Evolutionary conservation across 2,329 filamentous ascomycete species (phyloP).

Genomic region (Colletotrichum sp.): DNA sequence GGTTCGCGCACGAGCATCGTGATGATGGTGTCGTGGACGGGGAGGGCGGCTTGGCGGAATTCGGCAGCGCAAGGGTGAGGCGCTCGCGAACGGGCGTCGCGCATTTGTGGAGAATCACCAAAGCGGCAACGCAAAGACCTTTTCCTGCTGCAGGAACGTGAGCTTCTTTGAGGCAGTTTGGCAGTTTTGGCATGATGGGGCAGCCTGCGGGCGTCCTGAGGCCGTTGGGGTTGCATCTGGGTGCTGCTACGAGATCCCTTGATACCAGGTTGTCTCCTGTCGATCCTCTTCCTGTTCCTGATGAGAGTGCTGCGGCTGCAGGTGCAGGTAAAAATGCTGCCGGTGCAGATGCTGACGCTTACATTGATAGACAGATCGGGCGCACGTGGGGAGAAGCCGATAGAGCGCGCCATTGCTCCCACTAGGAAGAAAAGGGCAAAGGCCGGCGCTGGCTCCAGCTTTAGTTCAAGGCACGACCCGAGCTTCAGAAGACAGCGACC

Average conservation of each 20-base stretch:
- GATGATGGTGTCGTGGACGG: background rate
- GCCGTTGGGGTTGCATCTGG: background rate
- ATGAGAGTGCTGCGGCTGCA: background rate
- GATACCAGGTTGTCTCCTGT: background rate
- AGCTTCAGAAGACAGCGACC: background rate
- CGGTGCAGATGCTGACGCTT: background rate
- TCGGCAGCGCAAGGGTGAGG: constrained; percentile 1
- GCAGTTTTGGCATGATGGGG: background rate
- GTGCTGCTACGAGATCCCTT: background rate
- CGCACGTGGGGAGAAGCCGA: background rate
- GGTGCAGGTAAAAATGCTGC: background rate
- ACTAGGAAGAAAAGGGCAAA: background rate
- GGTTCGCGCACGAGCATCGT: background rate
- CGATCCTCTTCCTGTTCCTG: background rate
- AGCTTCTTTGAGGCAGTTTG: background rate
- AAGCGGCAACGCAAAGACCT: constrained; percentile 7
- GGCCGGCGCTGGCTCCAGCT: background rate
- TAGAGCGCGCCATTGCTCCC: background rate
- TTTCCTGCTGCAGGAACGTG: background rate
- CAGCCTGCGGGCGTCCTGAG: background rate
- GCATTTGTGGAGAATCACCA: constrained; percentile 1
- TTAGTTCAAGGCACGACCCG: background rate
- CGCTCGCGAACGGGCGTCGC: constrained; percentile 14
- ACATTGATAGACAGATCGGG: background rate
- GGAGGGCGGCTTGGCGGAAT: background rate